Base-by-base conservation (phyloP, 345 rosid species). In the Xanthoceras sorbifolium region DNA sequence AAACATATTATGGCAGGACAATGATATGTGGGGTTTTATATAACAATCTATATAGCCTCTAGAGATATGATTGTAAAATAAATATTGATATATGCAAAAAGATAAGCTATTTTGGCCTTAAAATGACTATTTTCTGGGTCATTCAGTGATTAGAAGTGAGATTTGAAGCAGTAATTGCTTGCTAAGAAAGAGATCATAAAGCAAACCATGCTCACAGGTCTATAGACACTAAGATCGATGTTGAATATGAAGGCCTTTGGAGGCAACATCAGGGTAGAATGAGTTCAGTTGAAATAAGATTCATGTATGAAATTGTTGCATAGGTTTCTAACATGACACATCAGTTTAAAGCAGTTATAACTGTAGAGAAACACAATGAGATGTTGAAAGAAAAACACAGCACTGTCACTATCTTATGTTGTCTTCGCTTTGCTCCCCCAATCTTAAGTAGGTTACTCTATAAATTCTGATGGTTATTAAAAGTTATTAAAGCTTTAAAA, bases 131-230 rank as follows among this genome's bases (percentile, higher is more conserved):
- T 38, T 20, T 29, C 14, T 26, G 22, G 26, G 32, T 34, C 46
- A 54, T 54, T 26, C 29, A 29, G 22, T 31, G 6, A 52, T 22
- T 52, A 10, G 29, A 70, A 26, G 26, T 46, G 38, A 46, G 59
- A 42, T 40, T 67, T 26, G 9, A 46, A 14, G 69, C 32, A 67
- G n/a, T 69, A 28, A 72, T 60, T 5, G 11, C 76, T 3, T 72
- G 25, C 55, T 60, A 9, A 50, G 28, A 5, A 17, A 72, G 3
- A 6, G 9, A 40, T 38, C 15, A 60, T 60, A 61, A 72, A 40
- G 22, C 26, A 40, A 42, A 18, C 32, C 23, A 72, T 60, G 44
- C 20, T 22, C 55, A 17, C 29, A 0, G 57, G 23, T 64, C 42
- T 64, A 29, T 8, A 3, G 34, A 61, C 34, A 26, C 64, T 61